Percentiles rank a stretch among this genome's conserved stretches.
phyloP scores from a whole-genome alignment of 176 grass and related monocot species.

The Ensete glaucum region DNA sequence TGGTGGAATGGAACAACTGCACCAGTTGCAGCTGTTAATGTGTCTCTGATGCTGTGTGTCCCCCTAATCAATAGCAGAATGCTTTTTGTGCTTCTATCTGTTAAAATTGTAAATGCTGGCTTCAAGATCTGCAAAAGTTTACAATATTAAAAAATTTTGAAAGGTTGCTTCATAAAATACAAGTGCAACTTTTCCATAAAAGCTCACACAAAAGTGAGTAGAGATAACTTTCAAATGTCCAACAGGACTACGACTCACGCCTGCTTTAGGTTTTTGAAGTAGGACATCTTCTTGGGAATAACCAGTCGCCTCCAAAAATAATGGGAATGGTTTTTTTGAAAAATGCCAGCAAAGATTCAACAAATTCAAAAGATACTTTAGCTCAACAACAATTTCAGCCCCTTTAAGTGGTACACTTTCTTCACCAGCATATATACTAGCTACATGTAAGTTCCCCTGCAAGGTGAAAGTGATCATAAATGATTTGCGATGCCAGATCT shows the following conservation, averaged over 20 bases:
- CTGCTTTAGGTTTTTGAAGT: slow-evolving; percentile 99
- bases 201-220: slow-evolving; percentile 20
- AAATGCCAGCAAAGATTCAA: slow-evolving; percentile 96
- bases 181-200: slow-evolving; percentile 8
- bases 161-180: neutral
- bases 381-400: slow-evolving; percentile 52
- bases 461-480: slow-evolving; percentile 7
- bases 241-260: slow-evolving; percentile 49
- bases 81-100: slow-evolving; percentile 65
- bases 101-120: slow-evolving; percentile 85
- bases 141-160: neutral
- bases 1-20: slow-evolving; percentile 96
- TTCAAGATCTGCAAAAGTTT: slow-evolving; percentile 79
- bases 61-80: slow-evolving; percentile 93
- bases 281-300: slow-evolving; percentile 67
- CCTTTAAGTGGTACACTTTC: slow-evolving; percentile 78
- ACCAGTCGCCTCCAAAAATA: slow-evolving; percentile 81
- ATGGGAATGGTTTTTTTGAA: slow-evolving; percentile 88
- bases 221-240: slow-evolving; percentile 3
- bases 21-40: slow-evolving; percentile 85
- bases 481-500: neutral
- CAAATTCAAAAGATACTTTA: slow-evolving; percentile 82
- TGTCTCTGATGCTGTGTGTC: slow-evolving; percentile 96
- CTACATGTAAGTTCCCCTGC: slow-evolving; percentile 83
- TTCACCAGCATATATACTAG: slow-evolving; percentile 85